Percentiles rank a stretch among this genome's conserved stretches.
Evolutionary conservation across 805 yeast genomes (phyloP).

Genomic region (Kuraishia ogatae): DNA sequence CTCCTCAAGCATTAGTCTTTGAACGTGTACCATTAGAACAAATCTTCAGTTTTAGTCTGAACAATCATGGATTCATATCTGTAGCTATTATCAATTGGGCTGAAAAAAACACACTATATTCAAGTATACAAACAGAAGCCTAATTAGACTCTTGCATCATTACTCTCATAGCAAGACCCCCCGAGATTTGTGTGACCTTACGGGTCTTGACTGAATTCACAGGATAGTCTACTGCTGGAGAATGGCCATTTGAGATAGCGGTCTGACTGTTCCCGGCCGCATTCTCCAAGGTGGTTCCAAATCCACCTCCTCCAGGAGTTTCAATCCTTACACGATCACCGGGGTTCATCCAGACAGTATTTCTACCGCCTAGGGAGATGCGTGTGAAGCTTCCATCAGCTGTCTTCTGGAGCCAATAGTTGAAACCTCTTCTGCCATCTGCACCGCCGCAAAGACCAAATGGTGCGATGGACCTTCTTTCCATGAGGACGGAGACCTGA

Average conservation of each 20-base stretch:
- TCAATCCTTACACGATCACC: slow-evolving; percentile 28
- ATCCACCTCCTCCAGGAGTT: slow-evolving; percentile 40
- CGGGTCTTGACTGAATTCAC: background rate
- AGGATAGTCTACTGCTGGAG: background rate
- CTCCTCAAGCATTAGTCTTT: too few relatives aligned
- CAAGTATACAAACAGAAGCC: background rate
- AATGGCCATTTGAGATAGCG: background rate
- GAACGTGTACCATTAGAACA: too few relatives aligned
- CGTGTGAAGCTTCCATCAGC: slow-evolving; percentile 17
- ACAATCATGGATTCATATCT: too few relatives aligned
- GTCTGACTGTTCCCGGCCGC: background rate
- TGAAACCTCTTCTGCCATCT: slow-evolving; percentile 39
- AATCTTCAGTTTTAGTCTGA: too few relatives aligned
- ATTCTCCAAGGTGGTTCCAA: slow-evolving; percentile 15
- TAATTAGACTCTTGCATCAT: background rate
- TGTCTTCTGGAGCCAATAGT: slow-evolving; percentile 24
- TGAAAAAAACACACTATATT: too few relatives aligned
- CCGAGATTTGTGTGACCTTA: background rate
- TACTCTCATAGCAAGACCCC: background rate
- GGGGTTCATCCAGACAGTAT: slow-evolving; percentile 28
- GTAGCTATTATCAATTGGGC: background rate
- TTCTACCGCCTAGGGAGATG: slow-evolving; percentile 24
- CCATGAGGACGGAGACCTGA: slow-evolving; percentile 37
- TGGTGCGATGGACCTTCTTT: slow-evolving; percentile 44
- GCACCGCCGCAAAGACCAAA: slow-evolving; percentile 48